These are phyloP conservation scores for Penicillium argentinense DNA, from an alignment of 495 filamentous ascomycete genomes.

Conservation along the genomic window DNA sequence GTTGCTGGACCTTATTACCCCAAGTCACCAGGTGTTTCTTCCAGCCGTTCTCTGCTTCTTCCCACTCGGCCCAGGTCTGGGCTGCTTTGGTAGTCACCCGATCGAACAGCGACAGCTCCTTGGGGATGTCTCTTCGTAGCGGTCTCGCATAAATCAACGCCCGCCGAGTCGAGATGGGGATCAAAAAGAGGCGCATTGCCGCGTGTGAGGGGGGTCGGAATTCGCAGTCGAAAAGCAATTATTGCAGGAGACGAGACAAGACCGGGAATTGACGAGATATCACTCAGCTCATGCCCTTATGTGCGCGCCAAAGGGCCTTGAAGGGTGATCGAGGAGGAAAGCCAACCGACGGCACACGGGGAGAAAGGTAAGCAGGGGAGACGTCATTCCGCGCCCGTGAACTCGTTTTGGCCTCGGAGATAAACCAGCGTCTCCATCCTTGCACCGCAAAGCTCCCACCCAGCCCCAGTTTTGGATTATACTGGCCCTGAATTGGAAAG, in stretches of 20 bases:
- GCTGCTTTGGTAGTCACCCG: slow-evolving; percentile 65
- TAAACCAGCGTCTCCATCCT: background rate
- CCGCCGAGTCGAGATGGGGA: slow-evolving; percentile 88
- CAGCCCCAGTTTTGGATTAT: background rate
- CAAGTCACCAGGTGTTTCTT: slow-evolving; percentile 80
- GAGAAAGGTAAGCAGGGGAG: slow-evolving; percentile 15
- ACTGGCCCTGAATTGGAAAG: background rate
- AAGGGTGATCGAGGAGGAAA: background rate
- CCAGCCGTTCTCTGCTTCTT: slow-evolving; percentile 80
- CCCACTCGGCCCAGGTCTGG: slow-evolving; percentile 80
- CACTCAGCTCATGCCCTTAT: background rate
- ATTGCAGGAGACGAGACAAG: background rate
- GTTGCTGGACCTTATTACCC: slow-evolving; percentile 79
- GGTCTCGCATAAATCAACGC: slow-evolving; percentile 93
- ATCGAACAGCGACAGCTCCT: slow-evolving; percentile 59
- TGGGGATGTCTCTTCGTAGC: slow-evolving; percentile 47
- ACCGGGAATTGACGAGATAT: background rate
- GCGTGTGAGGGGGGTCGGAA: background rate
- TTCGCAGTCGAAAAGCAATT: background rate
- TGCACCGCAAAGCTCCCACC: background rate
- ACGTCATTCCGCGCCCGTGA: slow-evolving; percentile 35
- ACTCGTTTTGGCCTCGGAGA: slow-evolving; percentile 7
- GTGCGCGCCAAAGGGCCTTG: background rate
- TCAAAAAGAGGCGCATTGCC: slow-evolving; percentile 89
- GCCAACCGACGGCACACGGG: background rate